Evolutionary conservation across 345 rosid genomes (phyloP).

Genomic region (Brassica nigra): DNA sequence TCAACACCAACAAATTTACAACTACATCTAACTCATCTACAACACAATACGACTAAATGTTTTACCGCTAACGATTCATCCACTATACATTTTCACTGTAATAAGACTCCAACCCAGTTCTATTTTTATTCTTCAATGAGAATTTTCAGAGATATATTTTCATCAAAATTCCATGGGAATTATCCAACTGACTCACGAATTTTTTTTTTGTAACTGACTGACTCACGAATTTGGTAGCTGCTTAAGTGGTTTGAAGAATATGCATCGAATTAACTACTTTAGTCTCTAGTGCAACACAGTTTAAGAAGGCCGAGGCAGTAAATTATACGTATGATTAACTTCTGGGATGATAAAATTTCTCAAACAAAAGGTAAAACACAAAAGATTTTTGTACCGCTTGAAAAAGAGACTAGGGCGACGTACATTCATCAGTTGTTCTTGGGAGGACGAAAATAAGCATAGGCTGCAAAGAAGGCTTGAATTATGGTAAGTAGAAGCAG

Average conservation of each 20-base stretch:
- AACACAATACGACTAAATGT: no score
- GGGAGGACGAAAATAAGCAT: constrained; percentile 16
- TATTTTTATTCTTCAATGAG: background rate
- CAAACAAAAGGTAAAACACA: background rate
- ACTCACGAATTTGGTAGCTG: background rate
- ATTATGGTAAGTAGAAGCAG: background rate
- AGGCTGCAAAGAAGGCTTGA: constrained; percentile 24
- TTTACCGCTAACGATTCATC: no score
- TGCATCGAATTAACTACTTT: background rate
- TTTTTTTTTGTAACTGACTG: background rate
- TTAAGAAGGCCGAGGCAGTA: no score
- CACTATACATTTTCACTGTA: no score
- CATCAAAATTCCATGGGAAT: background rate
- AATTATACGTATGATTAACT: no score
- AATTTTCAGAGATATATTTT: background rate
- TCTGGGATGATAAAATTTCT: no score
- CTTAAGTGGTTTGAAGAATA: background rate
- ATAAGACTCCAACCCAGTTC: background rate
- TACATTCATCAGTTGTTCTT: background rate
- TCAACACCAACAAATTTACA: no score
- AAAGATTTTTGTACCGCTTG: background rate
- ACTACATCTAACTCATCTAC: no score
- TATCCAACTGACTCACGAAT: background rate
- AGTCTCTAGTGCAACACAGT: background rate
- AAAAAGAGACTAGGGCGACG: background rate